phyloP scores from a whole-genome alignment of 441 rosid genomes.

The Lepidium campestre region DNA sequence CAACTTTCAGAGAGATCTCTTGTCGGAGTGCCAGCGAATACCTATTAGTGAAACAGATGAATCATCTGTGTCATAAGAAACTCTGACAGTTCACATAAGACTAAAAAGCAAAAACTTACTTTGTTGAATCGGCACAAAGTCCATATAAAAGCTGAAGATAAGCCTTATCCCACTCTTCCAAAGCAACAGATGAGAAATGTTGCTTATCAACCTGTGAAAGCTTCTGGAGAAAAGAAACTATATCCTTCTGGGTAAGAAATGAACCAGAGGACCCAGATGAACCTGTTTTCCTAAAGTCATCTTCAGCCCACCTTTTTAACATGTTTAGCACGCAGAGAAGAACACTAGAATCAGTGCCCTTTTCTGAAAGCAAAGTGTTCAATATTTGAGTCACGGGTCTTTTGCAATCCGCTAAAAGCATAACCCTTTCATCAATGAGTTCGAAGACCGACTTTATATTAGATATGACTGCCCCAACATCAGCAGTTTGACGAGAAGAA shows the following conservation, averaged over 20 bases:
- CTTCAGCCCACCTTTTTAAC: slow-evolving; percentile 87
- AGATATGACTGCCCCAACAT: slow-evolving; percentile 73
- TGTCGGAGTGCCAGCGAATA: slow-evolving; percentile 61
- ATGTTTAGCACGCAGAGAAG: slow-evolving; percentile 84
- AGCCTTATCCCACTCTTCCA: slow-evolving; percentile 90
- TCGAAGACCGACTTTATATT: slow-evolving; percentile 77
- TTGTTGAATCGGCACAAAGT: slow-evolving; percentile 79
- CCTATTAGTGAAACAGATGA: slow-evolving; percentile 41
- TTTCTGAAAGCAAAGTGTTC: slow-evolving; percentile 81
- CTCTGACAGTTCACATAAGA: background rate
- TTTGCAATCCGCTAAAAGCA: slow-evolving; percentile 85
- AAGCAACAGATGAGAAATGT: slow-evolving; percentile 53
- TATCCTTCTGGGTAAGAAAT: slow-evolving; percentile 72
- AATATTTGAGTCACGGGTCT: slow-evolving; percentile 66
- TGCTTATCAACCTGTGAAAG: slow-evolving; percentile 94
- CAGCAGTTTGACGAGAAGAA: slow-evolving; percentile 85
- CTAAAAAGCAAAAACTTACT: slow-evolving; percentile 39
- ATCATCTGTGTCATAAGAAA: slow-evolving; percentile 5
- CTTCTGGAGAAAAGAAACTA: slow-evolving; percentile 81
- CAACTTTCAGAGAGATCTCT: slow-evolving; percentile 95
- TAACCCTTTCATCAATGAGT: slow-evolving; percentile 83
- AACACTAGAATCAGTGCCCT: slow-evolving; percentile 84
- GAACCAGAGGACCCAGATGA: slow-evolving; percentile 39
- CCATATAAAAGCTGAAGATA: slow-evolving; percentile 94
- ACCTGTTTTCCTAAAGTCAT: slow-evolving; percentile 59